phyloP scores from a whole-genome alignment of 2,329 filamentous ascomycete genomes.

The Venturia effusa region DNA sequence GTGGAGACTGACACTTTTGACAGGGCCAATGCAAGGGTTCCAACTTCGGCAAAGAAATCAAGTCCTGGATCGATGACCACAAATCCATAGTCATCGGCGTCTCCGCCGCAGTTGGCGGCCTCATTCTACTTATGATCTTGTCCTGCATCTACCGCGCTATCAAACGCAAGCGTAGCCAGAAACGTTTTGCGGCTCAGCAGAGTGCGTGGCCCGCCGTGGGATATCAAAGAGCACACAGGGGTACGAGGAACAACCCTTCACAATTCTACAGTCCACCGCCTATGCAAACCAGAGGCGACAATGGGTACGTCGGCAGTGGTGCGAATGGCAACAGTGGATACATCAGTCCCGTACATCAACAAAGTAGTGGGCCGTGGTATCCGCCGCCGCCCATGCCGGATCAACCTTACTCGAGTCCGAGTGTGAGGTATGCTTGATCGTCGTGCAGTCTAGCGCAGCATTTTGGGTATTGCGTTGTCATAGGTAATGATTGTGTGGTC shows the following conservation, averaged over 20 bases:
- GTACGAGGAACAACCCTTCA: neutral
- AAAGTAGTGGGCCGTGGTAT: neutral
- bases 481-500: neutral
- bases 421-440: slow-evolving; percentile 9
- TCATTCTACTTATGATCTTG: slow-evolving; percentile 58
- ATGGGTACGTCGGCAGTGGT: neutral
- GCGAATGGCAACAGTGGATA: neutral
- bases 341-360: neutral
- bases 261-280: slow-evolving; percentile 3
- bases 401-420: neutral
- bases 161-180: neutral
- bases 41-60: slow-evolving; percentile 58
- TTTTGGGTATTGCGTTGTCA: neutral
- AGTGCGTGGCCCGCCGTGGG: neutral
- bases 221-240: neutral
- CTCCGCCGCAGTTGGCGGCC: slow-evolving; percentile 56
- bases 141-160: slow-evolving; percentile 45
- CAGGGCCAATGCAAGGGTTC: slow-evolving; percentile 64
- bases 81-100: slow-evolving; percentile 76
- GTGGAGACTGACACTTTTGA: neutral
- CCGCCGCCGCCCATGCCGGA: neutral
- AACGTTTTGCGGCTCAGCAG: neutral
- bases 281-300: neutral
- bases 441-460: neutral
- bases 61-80: slow-evolving; percentile 65